Base-by-base conservation (phyloP, 2,329 filamentous ascomycete species). In the Colletotrichum musicola region DNA sequence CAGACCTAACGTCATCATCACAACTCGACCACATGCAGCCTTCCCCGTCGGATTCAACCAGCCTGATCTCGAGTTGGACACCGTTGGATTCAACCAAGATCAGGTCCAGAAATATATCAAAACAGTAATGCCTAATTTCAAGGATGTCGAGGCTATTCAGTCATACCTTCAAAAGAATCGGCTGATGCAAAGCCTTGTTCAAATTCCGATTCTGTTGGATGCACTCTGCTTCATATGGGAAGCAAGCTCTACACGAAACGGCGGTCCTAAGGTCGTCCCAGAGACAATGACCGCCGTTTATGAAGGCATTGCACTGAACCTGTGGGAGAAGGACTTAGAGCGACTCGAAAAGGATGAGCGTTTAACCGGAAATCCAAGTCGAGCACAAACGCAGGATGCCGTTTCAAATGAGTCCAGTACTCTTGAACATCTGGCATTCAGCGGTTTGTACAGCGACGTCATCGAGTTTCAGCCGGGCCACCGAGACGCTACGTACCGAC, bases 201-300 rank as follows among this genome's bases (percentile, higher is more conserved):
- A 76, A n/a, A 83, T 84, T 47, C 83, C 81, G 0, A 80, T 84
- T 64, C 81, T 80, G 57, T 73, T 85, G 0, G 82, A 84, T 74
- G 82, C 82, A 1, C 63, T 84, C 25, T 84, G 81, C 66, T 80
- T 73, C 54, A 77, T 60, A 14, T 83, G 80, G 81, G 64, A 73
- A 22, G 53, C 44, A 25, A n/a, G n/a, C n/a, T n/a, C n/a, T n/a
- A n/a, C n/a, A n/a, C n/a, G n/a, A n/a, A n/a, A n/a, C n/a, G n/a
- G n/a, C n/a, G n/a, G n/a, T n/a, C n/a, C n/a, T n/a, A n/a, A n/a
- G n/a, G n/a, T n/a, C n/a, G n/a, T n/a, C n/a, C n/a, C n/a, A n/a
- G n/a, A n/a, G n/a, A 82, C 79, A 3, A 83, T 83, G 80, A 82
- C 80, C 0, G 70, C 62, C 44, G 54, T 80, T 9, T 80, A 79